A percentile compares a stretch with the other conserved stretches of the same genome.
phyloP scores from a whole-genome alignment of 768 basidiomycete genomes.

The Russula earlei region DNA sequence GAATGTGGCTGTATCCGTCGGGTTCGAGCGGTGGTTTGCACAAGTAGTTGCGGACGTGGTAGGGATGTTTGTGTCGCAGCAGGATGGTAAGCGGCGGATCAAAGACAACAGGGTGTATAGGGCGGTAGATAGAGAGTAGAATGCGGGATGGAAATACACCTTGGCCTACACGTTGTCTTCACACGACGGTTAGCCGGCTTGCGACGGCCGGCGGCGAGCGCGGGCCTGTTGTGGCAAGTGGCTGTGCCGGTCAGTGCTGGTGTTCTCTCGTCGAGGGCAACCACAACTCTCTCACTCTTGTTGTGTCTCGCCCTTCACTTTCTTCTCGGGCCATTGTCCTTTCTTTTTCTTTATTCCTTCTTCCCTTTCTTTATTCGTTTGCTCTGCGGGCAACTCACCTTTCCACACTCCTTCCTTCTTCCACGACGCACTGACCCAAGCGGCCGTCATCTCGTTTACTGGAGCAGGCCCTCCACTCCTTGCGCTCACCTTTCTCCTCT shows the following conservation, averaged over 20 bases:
- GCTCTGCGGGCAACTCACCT: conserved; percentile 30
- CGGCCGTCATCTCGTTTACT: conserved; percentile 22
- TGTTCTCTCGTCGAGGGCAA: background rate
- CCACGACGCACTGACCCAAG: conserved; percentile 15
- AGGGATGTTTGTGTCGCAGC: conserved; percentile 35
- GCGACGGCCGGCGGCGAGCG: background rate
- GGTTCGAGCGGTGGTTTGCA: conserved; percentile 73
- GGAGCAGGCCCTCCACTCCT: conserved; percentile 35
- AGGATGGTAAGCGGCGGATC: conserved; percentile 34
- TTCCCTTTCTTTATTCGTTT: background rate
- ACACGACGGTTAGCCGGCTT: no score
- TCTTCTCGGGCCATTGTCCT: background rate
- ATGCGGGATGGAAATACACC: background rate
- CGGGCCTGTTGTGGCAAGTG: background rate
- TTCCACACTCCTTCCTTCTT: conserved; percentile 22
- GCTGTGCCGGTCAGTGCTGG: background rate
- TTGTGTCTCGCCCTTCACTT: background rate
- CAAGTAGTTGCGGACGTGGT: conserved; percentile 45
- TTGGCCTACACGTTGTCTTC: no score
- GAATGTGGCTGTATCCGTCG: conserved; percentile 64
- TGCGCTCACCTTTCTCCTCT: conserved; percentile 13
- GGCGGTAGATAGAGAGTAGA: conserved; percentile 66
- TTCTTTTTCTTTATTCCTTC: background rate
- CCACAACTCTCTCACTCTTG: background rate
- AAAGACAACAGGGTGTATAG: conserved; percentile 77